phyloP scores from a whole-genome alignment of 306 rosid species.

The apple (Malus domestica) region DNA sequence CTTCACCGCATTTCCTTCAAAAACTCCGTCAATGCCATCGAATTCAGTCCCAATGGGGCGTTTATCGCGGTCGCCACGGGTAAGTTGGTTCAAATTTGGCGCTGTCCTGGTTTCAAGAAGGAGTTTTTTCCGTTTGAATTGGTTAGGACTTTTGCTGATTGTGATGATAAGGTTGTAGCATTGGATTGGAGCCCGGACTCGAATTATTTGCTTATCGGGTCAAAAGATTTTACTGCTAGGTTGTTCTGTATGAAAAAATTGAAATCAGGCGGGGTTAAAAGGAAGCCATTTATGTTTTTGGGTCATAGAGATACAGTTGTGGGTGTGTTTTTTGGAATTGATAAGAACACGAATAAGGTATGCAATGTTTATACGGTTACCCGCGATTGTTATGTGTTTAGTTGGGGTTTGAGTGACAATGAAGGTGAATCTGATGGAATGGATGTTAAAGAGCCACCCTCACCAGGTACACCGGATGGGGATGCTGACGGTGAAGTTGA shows the following conservation, averaged over 20 bases:
- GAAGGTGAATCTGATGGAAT: constrained; percentile 22
- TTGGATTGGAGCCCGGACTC: constrained; percentile 85
- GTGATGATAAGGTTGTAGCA: constrained; percentile 43
- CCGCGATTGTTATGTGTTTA: constrained; percentile 59
- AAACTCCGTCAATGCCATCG: constrained; percentile 40
- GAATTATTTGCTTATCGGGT: constrained; percentile 54
- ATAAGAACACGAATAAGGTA: constrained; percentile 51
- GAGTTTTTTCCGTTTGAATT: constrained; percentile 73
- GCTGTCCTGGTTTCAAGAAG: constrained; percentile 61
- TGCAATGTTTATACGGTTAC: constrained; percentile 60
- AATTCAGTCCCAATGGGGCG: constrained; percentile 58
- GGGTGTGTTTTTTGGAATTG: constrained; percentile 64
- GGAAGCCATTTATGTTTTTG: constrained; percentile 56
- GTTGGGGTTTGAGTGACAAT: constrained; percentile 45
- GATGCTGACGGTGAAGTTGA: constrained; percentile 47
- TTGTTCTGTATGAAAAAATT: constrained; percentile 43
- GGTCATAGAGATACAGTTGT: constrained; percentile 82
- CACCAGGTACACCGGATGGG: constrained; percentile 58
- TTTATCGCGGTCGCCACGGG: constrained; percentile 73
- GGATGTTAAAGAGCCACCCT: constrained; percentile 36
- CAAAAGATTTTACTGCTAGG: constrained; percentile 81
- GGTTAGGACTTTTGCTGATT: constrained; percentile 59
- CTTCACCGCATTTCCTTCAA: constrained; percentile 87
- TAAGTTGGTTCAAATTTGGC: constrained; percentile 78
- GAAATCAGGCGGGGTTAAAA: constrained; percentile 18